Evolutionary conservation across 2,329 filamentous ascomycete genomes (phyloP).

Genomic region (Leptographium galeiforme): DNA sequence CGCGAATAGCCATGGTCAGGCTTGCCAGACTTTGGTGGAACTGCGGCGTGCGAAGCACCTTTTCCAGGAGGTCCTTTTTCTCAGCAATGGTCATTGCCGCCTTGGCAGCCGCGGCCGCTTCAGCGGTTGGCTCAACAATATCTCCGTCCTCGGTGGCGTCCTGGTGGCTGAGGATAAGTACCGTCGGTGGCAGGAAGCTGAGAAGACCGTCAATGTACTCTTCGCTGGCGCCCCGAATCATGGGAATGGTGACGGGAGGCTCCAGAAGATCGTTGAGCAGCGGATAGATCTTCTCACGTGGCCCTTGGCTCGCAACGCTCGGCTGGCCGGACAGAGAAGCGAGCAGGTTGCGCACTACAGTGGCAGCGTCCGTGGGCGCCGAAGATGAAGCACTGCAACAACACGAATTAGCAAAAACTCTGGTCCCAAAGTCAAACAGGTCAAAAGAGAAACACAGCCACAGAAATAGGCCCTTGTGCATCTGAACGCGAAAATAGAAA

Average conservation of each 20-base stretch:
- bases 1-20: constrained; percentile 74
- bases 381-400: constrained; percentile 42
- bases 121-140: constrained; percentile 48
- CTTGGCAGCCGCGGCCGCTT: constrained; percentile 58
- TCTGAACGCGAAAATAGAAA: not conserved
- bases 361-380: constrained; percentile 52
- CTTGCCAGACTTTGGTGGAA: constrained; percentile 77
- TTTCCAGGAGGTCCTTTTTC: constrained; percentile 69
- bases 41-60: constrained; percentile 78
- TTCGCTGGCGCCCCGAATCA: constrained; percentile 53
- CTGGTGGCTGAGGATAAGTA: constrained; percentile 65
- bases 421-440: too few species aligned
- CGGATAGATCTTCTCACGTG: constrained; percentile 58
- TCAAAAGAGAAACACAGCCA: not conserved
- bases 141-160: constrained; percentile 38
- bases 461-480: not conserved
- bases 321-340: constrained; percentile 55
- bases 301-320: constrained; percentile 22
- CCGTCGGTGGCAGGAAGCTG: constrained; percentile 60
- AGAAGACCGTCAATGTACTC: constrained; percentile 62
- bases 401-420: not conserved
- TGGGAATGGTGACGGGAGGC: constrained; percentile 62
- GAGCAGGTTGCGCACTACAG: constrained; percentile 77
- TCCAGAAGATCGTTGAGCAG: constrained; percentile 77
- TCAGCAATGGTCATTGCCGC: constrained; percentile 58